Base-by-base conservation (phyloP, 305 asterid genomes). In the Fraxinus nigra region DNA sequence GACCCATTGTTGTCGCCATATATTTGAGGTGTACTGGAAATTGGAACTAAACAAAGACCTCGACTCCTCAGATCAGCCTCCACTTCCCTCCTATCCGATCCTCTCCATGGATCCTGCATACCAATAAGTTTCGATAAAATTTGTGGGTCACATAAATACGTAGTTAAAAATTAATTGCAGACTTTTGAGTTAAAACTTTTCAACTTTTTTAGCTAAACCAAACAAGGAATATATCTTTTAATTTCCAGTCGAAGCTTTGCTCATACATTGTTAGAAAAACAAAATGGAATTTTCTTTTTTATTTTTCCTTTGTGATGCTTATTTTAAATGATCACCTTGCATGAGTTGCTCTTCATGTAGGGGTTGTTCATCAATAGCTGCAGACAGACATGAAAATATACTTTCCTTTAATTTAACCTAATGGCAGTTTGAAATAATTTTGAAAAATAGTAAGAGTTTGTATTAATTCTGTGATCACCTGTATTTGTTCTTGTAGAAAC, bases 1-100 rank as follows among this genome's bases (percentile, higher is more conserved):
- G 86, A 74, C 59, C 82, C 85, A 5, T 7, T 65, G 28, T 2
- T 82, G 51, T 87, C 88, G 6, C 63, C 83, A 54, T 77, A 77
- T 0, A 82, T 63, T 80, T 79, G 85, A 63, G 87, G 86, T 9
- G 89, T 73, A 70, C 74, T 65, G 33, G 89, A 84, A 16, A 84
- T 73, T 1, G 89, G 89, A 22, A 87, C 85, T 22, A 87, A 63
- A 76, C 89, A 87, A 72, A 87, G 87, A 0, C 89, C 89, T 84
- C 83, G 77, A 28, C 83, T 84, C 70, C 72, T 82, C 20, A 87
- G 63, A 46, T 84, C 89, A 6, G 26, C 43, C 63, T 59, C 86
- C 67, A 79, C 82, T 7, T 67, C 24, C 20, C 74, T 18, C 35
- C 26, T 82, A n/a, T 79, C 84, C 30, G 72, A 20, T 70, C 86